A percentile compares a stretch with the other conserved stretches of the same genome.
Evolutionary conservation across 441 rosid genomes (phyloP).

Genomic region (Adansonia gregorii): DNA sequence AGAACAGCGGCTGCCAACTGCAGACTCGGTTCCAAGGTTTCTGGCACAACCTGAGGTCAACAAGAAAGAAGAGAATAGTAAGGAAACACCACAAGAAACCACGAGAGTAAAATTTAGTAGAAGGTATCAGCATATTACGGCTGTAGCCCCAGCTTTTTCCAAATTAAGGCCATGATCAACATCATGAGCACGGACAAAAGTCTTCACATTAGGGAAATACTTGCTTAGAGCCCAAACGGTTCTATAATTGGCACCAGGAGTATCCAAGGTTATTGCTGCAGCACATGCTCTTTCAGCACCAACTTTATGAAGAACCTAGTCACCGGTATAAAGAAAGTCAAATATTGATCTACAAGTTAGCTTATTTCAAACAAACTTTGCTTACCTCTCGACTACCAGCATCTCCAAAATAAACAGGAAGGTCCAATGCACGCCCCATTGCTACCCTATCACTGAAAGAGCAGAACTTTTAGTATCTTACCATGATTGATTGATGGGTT

Average conservation of each 20-base stretch:
- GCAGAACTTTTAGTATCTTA: conserved; percentile 21
- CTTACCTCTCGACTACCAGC: conserved; percentile 97
- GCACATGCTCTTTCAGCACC: conserved; percentile 98
- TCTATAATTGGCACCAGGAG: conserved; percentile 98
- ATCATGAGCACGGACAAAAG: conserved; percentile 97
- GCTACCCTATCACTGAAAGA: conserved; percentile 92
- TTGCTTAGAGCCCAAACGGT: conserved; percentile 99
- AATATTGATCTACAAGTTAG: conserved; percentile 23
- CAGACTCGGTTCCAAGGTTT: conserved; percentile 95
- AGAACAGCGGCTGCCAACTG: conserved; percentile 99
- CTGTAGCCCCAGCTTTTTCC: conserved; percentile 97
- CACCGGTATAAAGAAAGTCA: conserved; percentile 35
- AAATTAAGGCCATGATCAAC: conserved; percentile 94
- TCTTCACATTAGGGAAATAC: conserved; percentile 91
- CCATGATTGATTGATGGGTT: neutral
- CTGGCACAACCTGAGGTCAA: conserved; percentile 82
- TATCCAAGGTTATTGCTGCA: conserved; percentile 89
- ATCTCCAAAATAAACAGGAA: conserved; percentile 96
- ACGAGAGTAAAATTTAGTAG: conserved; percentile 13
- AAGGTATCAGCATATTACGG: conserved; percentile 60
- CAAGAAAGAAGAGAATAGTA: neutral
- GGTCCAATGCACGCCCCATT: conserved; percentile 88
- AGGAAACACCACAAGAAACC: neutral
- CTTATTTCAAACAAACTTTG: conserved; percentile 17
- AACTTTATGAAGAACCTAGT: conserved; percentile 91